A percentile compares a stretch with the other conserved stretches of the same genome.
Conservation (phyloP, 139 green algal species). For the Parachlorella kessleri region DNA sequence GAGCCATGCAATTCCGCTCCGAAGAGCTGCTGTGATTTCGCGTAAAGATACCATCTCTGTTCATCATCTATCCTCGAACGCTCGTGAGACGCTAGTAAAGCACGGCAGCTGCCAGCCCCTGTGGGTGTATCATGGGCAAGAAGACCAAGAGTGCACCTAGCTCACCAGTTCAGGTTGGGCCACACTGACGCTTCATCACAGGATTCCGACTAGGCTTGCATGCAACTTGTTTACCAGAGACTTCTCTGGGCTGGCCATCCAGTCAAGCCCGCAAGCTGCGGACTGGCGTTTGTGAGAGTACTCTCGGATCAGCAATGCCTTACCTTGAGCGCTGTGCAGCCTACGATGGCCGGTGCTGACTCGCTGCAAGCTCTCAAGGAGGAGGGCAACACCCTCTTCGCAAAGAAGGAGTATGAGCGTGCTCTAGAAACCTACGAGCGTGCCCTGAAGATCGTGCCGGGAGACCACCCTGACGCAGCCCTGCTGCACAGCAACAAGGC, state of each 20-base stretch:
- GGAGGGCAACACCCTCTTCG: slow-evolving; percentile 77
- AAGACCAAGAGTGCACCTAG: not conserved
- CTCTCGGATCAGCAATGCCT: not conserved
- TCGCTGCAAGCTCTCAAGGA: slow-evolving; percentile 55
- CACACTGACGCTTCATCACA: too few species aligned
- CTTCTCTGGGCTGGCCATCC: too few species aligned
- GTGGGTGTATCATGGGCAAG: not conserved
- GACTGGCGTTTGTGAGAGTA: too few species aligned
- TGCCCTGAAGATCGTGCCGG: slow-evolving; percentile 62
- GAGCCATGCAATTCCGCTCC: too few species aligned
- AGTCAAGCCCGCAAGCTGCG: too few species aligned
- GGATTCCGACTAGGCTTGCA: too few species aligned
- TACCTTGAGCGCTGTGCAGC: not conserved
- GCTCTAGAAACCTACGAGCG: slow-evolving; percentile 75
- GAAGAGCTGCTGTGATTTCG: too few species aligned
- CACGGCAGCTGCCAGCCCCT: too few species aligned
- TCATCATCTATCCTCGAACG: too few species aligned
- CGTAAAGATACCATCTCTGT: too few species aligned
- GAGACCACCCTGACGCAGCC: slow-evolving; percentile 52
- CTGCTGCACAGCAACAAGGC: slow-evolving; percentile 83
- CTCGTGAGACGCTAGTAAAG: too few species aligned
- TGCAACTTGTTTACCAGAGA: too few species aligned
- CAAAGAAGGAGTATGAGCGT: slow-evolving; percentile 68
- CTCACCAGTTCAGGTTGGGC: not conserved
- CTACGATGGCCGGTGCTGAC: not conserved